These are phyloP conservation scores for Thelonectria olida DNA, from an alignment of 2,329 filamentous ascomycete genomes.

Conservation along the genomic window DNA sequence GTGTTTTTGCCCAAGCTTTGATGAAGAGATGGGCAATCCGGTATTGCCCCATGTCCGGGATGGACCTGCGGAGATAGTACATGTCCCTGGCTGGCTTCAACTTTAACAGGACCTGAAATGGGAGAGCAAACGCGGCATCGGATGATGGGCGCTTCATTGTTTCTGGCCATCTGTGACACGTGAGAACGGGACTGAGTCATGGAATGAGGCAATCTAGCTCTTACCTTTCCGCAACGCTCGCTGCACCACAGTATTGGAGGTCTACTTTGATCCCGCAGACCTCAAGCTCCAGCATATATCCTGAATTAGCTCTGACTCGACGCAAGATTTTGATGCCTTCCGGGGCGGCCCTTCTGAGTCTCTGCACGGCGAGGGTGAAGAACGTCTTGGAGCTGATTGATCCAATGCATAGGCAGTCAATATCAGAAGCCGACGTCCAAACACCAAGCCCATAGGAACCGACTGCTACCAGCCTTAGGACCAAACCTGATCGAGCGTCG, in stretches of 20 bases:
- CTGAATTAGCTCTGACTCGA: slow-evolving; percentile 65
- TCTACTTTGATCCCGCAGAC: slow-evolving; percentile 68
- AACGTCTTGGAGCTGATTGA: slow-evolving; percentile 69
- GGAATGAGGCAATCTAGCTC: not conserved
- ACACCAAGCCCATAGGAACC: slow-evolving; percentile 72
- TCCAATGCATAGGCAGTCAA: slow-evolving; percentile 73
- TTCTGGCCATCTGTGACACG: slow-evolving; percentile 52
- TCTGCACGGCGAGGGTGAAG: slow-evolving; percentile 65
- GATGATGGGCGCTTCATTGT: slow-evolving; percentile 57
- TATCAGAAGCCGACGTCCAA: slow-evolving; percentile 68
- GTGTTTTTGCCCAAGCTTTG: slow-evolving; percentile 68
- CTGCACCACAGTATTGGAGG: slow-evolving; percentile 72
- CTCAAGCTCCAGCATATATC: slow-evolving; percentile 71
- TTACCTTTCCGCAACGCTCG: slow-evolving; percentile 60
- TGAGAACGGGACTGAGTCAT: not conserved
- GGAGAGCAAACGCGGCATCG: slow-evolving; percentile 64
- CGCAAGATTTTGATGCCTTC: slow-evolving; percentile 61
- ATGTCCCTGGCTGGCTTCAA: slow-evolving; percentile 72
- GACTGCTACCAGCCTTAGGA: slow-evolving; percentile 66
- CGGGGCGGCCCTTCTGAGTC: slow-evolving; percentile 57
- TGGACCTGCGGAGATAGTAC: slow-evolving; percentile 65
- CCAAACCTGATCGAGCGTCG: slow-evolving; percentile 33
- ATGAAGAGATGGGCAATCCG: slow-evolving; percentile 67
- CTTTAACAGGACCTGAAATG: slow-evolving; percentile 65
- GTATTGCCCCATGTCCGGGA: slow-evolving; percentile 68